Conservation (phyloP, 148 eudicot species). For the Silene uniflora region DNA sequence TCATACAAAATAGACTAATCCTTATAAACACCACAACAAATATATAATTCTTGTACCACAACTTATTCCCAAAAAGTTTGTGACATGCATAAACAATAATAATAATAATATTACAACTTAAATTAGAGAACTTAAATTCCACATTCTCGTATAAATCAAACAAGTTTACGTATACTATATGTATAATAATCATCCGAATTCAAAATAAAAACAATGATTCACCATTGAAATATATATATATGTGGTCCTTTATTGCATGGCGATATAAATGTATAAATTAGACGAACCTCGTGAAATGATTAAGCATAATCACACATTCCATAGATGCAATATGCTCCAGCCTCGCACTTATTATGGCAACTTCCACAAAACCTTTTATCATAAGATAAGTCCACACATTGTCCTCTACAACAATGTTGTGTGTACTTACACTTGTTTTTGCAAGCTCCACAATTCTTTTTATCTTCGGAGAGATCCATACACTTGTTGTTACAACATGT, state of each 20-base stretch:
- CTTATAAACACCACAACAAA: slow-evolving; percentile 11
- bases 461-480: slow-evolving; percentile 40
- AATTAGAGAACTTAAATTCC: neutral
- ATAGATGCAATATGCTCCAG: slow-evolving; percentile 36
- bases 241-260: slow-evolving; percentile 24
- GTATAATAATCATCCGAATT: neutral
- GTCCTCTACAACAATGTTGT: slow-evolving; percentile 49
- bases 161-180: slow-evolving; percentile 10
- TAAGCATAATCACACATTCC: slow-evolving; percentile 74
- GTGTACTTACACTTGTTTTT: slow-evolving; percentile 43
- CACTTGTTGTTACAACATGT: slow-evolving; percentile 78
- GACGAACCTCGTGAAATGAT: slow-evolving; percentile 14
- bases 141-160: slow-evolving; percentile 2
- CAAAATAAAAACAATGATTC: neutral
- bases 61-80: slow-evolving; percentile 1
- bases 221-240: slow-evolving; percentile 20
- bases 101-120: slow-evolving; percentile 18
- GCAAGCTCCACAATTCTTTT: slow-evolving; percentile 54
- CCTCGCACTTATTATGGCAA: slow-evolving; percentile 43
- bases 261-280: slow-evolving; percentile 10
- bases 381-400: slow-evolving; percentile 46
- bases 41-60: slow-evolving; percentile 3
- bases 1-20: neutral
- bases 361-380: slow-evolving; percentile 69
- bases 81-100: slow-evolving; percentile 2